Percentiles rank a stretch among this genome's conserved stretches.
phyloP scores from a whole-genome alignment of 768 basidiomycete species.

The Crepidotus variabilis region DNA sequence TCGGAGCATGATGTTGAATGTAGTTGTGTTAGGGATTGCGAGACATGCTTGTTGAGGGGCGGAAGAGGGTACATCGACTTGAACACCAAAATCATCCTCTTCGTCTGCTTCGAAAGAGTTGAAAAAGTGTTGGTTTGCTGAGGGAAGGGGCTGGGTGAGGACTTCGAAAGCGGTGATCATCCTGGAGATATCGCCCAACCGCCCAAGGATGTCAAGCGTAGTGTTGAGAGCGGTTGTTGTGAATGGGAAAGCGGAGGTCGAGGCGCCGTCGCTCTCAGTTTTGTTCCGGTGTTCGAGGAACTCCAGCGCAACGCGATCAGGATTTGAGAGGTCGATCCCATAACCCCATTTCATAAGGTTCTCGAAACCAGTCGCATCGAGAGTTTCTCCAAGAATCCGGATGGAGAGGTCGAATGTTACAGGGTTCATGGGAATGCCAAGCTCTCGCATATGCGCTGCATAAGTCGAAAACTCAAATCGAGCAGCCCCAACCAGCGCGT shows the following conservation, averaged over 20 bases:
- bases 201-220: conserved; percentile 67
- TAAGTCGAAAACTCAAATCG: conserved; percentile 45
- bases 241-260: conserved; percentile 39
- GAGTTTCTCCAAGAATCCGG: conserved; percentile 64
- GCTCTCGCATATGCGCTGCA: conserved; percentile 53
- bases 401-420: conserved; percentile 63
- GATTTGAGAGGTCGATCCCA: conserved; percentile 73
- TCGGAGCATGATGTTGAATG: conserved; percentile 59
- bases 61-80: conserved; percentile 27
- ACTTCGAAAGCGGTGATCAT: conserved; percentile 77
- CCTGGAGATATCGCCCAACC: conserved; percentile 53
- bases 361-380: conserved; percentile 54
- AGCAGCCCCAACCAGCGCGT: conserved; percentile 36
- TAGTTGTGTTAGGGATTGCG: conserved; percentile 62
- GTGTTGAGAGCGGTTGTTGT: conserved; percentile 70
- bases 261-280: conserved; percentile 1
- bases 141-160: conserved; percentile 67
- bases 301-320: conserved; percentile 62
- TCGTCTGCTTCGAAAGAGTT: conserved; percentile 69
- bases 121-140: conserved; percentile 41
- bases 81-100: conserved; percentile 62
- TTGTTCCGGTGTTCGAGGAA: conserved; percentile 14
- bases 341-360: conserved; percentile 64
- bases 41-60: conserved; percentile 34
- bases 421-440: conserved; percentile 47